Evolutionary conservation across 257 asterid genomes (phyloP), one percentile per base, ranked within the genome.

Genomic region (Gynochthodes officinalis): DNA sequence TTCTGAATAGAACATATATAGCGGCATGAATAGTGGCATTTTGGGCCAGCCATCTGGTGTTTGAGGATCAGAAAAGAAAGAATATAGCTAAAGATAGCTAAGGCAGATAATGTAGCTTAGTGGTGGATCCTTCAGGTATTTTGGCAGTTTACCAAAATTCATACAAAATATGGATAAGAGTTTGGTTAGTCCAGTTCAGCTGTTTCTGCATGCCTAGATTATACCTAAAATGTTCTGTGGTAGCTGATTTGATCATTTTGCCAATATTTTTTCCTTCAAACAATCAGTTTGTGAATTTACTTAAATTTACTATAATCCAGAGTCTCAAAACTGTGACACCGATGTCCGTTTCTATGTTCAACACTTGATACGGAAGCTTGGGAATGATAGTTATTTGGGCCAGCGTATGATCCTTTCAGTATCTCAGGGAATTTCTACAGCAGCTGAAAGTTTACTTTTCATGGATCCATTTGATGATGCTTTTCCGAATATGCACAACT

Each of bases 331-430:
- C 62, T 49, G 73, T 44, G 83, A 58, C 68, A 67, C 72, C 49
- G 78, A 58, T 78, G 80, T 80, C 69, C 83, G 81, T 82, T 78
- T 77, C 80, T 81, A 83, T 82, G 78, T 87, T 71, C 99, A 95
- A 82, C 98, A 92, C 78, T 78, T 95, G 84, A 53, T 90, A 78
- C 97, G 98, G 32, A 90, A 86, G 78, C 95, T 95, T 71, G 99
- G 99, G 79, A 85, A 81, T 13, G 87, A 87, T 71, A 82, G 92
- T 55, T 89, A 77, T 70, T 60, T 89, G 64, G 99, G 99, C n/a
- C 99, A 92, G 82, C 92, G 89, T 32, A 59, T 83, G 46, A 84
- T 95, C 79, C 88, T 95, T 63, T 81, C 96, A 42, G 90, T 84
- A 79, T 90, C 96, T 76, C 95, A 89, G 79, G 89, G 89, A 77